These are phyloP conservation scores for Vitis rupestris DNA, from an alignment of 164 flowering plant genomes.

Conservation along the genomic window DNA sequence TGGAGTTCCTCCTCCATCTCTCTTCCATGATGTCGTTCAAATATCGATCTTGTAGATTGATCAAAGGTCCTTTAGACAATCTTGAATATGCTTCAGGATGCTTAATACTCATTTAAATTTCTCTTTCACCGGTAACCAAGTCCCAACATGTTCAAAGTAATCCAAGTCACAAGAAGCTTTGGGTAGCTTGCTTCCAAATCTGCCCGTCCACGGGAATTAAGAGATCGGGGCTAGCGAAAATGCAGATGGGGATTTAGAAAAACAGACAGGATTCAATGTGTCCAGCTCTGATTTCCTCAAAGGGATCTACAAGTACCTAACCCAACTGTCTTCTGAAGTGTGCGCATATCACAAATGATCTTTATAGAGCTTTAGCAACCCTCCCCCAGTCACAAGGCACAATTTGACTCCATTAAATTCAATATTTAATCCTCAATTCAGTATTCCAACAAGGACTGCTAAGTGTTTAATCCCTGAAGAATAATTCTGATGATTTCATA, in stretches of 20 bases:
- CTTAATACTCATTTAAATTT: conserved; percentile 24
- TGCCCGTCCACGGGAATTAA: too few species aligned
- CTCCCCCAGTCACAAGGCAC: background rate
- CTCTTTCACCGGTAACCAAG: background rate
- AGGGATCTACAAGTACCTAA: too few species aligned
- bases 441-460: background rate
- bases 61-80: conserved; percentile 10
- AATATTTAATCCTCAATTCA: background rate
- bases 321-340: background rate
- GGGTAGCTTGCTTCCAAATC: too few species aligned
- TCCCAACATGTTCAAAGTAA: too few species aligned
- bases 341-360: background rate
- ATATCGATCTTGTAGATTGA: conserved; percentile 11
- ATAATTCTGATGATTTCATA: background rate
- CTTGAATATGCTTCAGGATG: conserved; percentile 14
- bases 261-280: background rate
- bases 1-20: background rate
- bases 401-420: background rate
- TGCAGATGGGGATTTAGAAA: background rate
- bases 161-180: too few species aligned
- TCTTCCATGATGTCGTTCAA: conserved; percentile 26
- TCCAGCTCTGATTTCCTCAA: background rate
- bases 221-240: too few species aligned
- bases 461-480: background rate
- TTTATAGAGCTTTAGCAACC: background rate